Base-by-base conservation (phyloP, 1,284 basidiomycete species). In the Sanghuangporus weigelae region DNA sequence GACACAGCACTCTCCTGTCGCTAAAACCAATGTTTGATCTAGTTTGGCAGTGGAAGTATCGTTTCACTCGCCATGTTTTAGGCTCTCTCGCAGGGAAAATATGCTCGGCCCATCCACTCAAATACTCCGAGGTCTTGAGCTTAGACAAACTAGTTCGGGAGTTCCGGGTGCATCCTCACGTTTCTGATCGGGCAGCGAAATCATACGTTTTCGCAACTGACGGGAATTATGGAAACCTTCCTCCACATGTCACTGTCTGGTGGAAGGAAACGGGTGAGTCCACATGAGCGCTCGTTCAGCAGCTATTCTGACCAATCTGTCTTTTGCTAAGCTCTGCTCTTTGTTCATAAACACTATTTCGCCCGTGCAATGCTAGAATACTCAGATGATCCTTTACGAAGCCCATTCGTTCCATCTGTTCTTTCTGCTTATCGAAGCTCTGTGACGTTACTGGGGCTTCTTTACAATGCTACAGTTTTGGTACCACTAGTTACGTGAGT, bases 51-150 rank as follows among this genome's bases (percentile, higher is more conserved):
- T 68, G 60, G 62, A 54, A 42, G 53, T 60, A 63, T 40, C 58
- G 59, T 7, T 69, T 67, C 53, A 44, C 63, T 8, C 40, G 60
- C 7, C 59, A 68, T 26, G 57, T 63, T 23, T n/a, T 65, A 11
- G 54, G 53, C n/a, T 46, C 60, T 31, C 53, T 69, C 11, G 61
- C 60, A 35, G 59, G 57, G 2, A 59, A 62, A 44, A 48, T 62
- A 11, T 66, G 66, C n/a, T 55, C 60, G 8, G 60, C 66, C 12
- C 60, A 57, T 16, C 65, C 60, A 11, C 38, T 58, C 8, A 62
- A 62, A 10, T 69, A 69, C 51, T 60, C 65, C 16, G 64, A 66
- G 10, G 63, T 69, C 8, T 51, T 69, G 21, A 60, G 64, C n/a
- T 38, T 69, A 7, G 68, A 69, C 57, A 63, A 64, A 10, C 60